Percentiles rank a stretch among this genome's conserved stretches.
These are phyloP conservation scores for Metschnikowia shivogae DNA, from an alignment of 805 yeast genomes.

Conservation along the genomic window DNA sequence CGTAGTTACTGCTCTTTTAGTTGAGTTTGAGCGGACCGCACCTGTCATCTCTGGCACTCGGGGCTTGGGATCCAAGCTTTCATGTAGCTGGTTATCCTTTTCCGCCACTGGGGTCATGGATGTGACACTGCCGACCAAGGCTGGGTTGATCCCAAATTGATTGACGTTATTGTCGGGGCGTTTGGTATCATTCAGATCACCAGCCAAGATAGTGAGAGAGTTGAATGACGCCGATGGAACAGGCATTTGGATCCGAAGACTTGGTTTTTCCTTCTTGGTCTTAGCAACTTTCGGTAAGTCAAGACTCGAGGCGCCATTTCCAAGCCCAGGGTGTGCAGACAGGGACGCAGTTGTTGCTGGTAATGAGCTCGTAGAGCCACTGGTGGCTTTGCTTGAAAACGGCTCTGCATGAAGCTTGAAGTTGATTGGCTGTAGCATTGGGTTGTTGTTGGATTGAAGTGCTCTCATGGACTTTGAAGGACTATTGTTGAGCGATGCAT, in stretches of 20 bases:
- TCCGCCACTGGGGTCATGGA: slow-evolving; percentile 84
- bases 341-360: slow-evolving; percentile 1
- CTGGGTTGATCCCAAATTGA: slow-evolving; percentile 63
- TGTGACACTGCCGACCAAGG: slow-evolving; percentile 46
- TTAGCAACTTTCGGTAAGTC: background rate
- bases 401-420: slow-evolving; percentile 27
- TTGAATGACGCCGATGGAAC: slow-evolving; percentile 47
- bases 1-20: background rate
- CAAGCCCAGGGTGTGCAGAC: slow-evolving; percentile 10
- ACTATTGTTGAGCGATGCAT: slow-evolving; percentile 24
- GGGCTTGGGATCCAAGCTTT: slow-evolving; percentile 4
- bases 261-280: slow-evolving; percentile 46
- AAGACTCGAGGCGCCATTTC: background rate
- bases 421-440: slow-evolving; percentile 54
- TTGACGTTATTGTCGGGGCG: slow-evolving; percentile 44
- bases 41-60: slow-evolving; percentile 3
- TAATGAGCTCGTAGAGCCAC: background rate
- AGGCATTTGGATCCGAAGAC: slow-evolving; percentile 71
- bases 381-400: background rate
- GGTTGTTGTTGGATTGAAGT: slow-evolving; percentile 40
- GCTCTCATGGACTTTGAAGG: slow-evolving; percentile 50
- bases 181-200: slow-evolving; percentile 21
- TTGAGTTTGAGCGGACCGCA: background rate
- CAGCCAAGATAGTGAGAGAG: slow-evolving; percentile 35
- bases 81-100: slow-evolving; percentile 28